phyloP scores from a whole-genome alignment of 208 protist genomes.

The Cochliopodium minus region DNA sequence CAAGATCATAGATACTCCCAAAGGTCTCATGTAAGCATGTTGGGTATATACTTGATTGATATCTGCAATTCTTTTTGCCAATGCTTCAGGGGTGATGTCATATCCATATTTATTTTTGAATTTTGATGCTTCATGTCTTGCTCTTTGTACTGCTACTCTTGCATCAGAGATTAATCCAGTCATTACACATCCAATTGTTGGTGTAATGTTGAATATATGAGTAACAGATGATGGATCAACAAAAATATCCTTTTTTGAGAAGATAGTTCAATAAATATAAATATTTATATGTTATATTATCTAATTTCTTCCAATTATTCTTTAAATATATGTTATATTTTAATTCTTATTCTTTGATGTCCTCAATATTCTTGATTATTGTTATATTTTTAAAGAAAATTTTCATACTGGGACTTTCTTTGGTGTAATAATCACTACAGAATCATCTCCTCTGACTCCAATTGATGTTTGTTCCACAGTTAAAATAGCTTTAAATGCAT shows the following conservation, averaged over 20 bases:
- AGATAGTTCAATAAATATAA: slow-evolving; percentile 12
- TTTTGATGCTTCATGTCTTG: slow-evolving; percentile 74
- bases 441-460: slow-evolving; percentile 78
- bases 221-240: slow-evolving; percentile 79
- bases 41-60: slow-evolving; percentile 90
- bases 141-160: slow-evolving; percentile 63
- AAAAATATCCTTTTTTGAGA: slow-evolving; percentile 67
- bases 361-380: neutral
- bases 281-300: neutral
- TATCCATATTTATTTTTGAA: slow-evolving; percentile 85
- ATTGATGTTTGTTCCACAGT: slow-evolving; percentile 79
- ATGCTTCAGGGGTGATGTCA: slow-evolving; percentile 72
- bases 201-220: slow-evolving; percentile 75
- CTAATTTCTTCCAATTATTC: neutral
- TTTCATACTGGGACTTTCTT: slow-evolving; percentile 73
- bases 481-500: slow-evolving; percentile 93
- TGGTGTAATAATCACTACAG: slow-evolving; percentile 76
- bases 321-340: neutral
- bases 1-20: slow-evolving; percentile 71
- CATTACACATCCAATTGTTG: slow-evolving; percentile 74
- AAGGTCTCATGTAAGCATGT: slow-evolving; percentile 74
- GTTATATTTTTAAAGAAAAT: neutral
- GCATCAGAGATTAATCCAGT: slow-evolving; percentile 77
- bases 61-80: slow-evolving; percentile 88
- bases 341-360: too few species aligned